Conservation (phyloP, 371 early-diverging fungal species). For the Smittium culicis region DNA sequence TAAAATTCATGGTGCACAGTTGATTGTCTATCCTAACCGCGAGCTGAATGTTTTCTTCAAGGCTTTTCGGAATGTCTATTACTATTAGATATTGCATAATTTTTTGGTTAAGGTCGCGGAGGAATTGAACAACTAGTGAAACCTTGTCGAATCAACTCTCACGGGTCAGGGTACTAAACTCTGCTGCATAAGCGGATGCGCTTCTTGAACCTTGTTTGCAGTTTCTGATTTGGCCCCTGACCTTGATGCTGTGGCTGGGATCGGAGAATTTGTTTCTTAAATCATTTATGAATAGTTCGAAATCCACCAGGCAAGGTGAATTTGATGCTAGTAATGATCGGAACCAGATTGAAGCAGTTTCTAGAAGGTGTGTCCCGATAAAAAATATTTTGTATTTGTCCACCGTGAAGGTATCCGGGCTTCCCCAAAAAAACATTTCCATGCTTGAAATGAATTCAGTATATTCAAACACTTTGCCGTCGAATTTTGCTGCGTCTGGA, state of each 20-base stretch:
- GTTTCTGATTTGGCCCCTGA: background rate
- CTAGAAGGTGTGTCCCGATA: slow-evolving; percentile 1
- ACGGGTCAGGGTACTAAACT: background rate
- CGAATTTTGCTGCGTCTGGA: slow-evolving; percentile 3
- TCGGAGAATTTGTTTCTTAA: slow-evolving; percentile 6
- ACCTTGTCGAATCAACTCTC: slow-evolving; percentile 5
- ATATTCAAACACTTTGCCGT: background rate
- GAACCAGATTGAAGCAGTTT: background rate
- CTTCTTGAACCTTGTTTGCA: slow-evolving; percentile 6
- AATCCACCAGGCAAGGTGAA: slow-evolving; percentile 2
- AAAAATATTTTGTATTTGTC: slow-evolving; percentile 5
- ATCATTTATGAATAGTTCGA: background rate
- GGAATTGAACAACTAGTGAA: slow-evolving; percentile 6
- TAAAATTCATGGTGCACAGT: background rate
- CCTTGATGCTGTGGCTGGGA: background rate
- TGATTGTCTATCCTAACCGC: slow-evolving; percentile 3
- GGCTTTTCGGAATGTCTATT: background rate
- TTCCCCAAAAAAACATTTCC: slow-evolving; percentile 1
- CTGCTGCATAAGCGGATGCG: background rate
- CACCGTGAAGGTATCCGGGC: background rate
- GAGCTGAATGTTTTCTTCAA: slow-evolving; percentile 1
- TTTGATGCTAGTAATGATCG: background rate
- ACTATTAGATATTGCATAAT: slow-evolving; percentile 4
- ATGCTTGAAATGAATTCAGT: slow-evolving; percentile 3
- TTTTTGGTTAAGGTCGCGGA: background rate